Percentiles rank a stretch among this genome's conserved stretches.
Evolutionary conservation across 352 stramenopile species (phyloP).

Genomic region (Globisporangium uncinulatum): DNA sequence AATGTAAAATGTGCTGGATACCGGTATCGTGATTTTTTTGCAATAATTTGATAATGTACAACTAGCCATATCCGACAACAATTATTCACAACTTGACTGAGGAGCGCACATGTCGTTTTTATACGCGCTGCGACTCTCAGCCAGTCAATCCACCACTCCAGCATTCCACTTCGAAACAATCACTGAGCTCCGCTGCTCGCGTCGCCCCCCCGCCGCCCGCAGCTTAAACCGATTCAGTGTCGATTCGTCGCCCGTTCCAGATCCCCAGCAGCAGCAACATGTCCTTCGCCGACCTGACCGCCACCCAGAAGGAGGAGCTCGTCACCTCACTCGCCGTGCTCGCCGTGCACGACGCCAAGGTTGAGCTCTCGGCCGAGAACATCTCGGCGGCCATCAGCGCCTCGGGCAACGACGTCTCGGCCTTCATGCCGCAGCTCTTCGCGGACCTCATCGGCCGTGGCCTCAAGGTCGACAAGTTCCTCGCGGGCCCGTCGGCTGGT

Average conservation of each 20-base stretch:
- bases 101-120: no score
- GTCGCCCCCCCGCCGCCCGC: constrained; percentile 1
- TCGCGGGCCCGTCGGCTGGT: constrained; percentile 84
- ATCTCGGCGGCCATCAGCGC: constrained; percentile 65
- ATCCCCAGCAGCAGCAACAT: constrained; percentile 37
- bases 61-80: no score
- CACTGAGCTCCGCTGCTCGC: constrained; percentile 58
- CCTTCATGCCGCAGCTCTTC: constrained; percentile 80
- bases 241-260: constrained; percentile 21
- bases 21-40: no score
- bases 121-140: neutral
- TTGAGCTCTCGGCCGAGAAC: constrained; percentile 77
- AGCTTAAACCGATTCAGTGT: constrained; percentile 89
- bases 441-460: constrained; percentile 74
- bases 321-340: constrained; percentile 81
- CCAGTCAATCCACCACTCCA: neutral
- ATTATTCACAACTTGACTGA: no score
- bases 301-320: constrained; percentile 81
- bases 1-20: no score
- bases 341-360: constrained; percentile 67
- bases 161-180: constrained; percentile 27
- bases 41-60: no score
- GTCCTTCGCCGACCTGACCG: constrained; percentile 80
- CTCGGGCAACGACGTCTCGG: constrained; percentile 72
- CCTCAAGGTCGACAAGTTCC: constrained; percentile 86